Evolutionary conservation across 2,329 filamentous ascomycete species (phyloP).

Genomic region (Alternaria tenuissima): DNA sequence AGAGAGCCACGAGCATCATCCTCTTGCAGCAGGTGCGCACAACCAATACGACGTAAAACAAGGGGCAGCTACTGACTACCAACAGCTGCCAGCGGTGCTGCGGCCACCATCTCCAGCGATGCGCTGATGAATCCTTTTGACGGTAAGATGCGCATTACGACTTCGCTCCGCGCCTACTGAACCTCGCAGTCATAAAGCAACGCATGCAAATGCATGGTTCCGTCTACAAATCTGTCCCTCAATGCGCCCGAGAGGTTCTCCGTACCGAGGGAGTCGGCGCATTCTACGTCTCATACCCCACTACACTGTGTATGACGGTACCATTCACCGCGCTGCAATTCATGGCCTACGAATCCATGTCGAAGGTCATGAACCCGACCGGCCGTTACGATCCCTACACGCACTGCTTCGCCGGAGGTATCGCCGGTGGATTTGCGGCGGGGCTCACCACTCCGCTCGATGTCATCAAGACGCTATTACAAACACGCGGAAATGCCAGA

Average conservation of each 20-base stretch:
- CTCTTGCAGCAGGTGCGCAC: conserved; percentile 81
- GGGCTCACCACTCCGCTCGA: conserved; percentile 96
- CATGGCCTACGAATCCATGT: conserved; percentile 96
- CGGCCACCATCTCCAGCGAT: conserved; percentile 95
- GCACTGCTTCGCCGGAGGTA: conserved; percentile 89
- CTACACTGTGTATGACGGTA: conserved; percentile 97
- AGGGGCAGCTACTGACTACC: conserved; percentile 46
- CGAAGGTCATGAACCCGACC: conserved; percentile 87
- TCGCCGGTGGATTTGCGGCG: conserved; percentile 92
- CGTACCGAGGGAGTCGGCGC: conserved; percentile 84
- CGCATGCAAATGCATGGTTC: conserved; percentile 98
- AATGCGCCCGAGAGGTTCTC: conserved; percentile 91
- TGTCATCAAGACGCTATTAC: conserved; percentile 96
- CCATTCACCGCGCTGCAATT: conserved; percentile 98
- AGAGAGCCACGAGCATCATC: conserved; percentile 88
- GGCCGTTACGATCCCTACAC: conserved; percentile 91
- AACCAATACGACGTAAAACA: neutral
- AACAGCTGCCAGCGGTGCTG: conserved; percentile 87
- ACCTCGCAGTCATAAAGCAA: conserved; percentile 87
- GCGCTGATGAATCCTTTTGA: conserved; percentile 99
- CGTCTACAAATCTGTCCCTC: conserved; percentile 83
- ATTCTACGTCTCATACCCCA: conserved; percentile 98
- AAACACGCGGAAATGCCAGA: conserved; percentile 84
- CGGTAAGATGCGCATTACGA: conserved; percentile 64
- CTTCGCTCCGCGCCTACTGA: conserved; percentile 26